These are phyloP conservation scores for Acidomyces sp. DNA, from an alignment of 495 filamentous ascomycete genomes.

Conservation along the genomic window DNA sequence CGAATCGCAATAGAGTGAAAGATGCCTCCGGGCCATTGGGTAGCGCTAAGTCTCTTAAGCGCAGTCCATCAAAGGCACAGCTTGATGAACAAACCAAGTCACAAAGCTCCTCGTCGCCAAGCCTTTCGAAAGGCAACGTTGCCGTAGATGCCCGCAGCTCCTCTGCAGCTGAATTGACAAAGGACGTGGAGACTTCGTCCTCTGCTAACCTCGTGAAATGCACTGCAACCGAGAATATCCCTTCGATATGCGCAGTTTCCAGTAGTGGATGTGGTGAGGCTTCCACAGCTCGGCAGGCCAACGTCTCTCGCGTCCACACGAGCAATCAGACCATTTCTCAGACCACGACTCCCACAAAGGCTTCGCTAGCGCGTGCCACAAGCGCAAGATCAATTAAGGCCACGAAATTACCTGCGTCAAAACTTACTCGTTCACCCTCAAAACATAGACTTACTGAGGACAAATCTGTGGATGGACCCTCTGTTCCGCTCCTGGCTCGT, in stretches of 20 bases:
- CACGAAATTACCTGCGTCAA: conserved; percentile 44
- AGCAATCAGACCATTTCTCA: conserved; percentile 32
- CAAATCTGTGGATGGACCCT: conserved; percentile 1
- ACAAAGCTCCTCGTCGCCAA: conserved; percentile 16
- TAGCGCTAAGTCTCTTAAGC: conserved; percentile 45
- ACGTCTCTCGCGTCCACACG: conserved; percentile 18
- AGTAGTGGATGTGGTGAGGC: conserved; percentile 34
- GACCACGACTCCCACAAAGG: conserved; percentile 65
- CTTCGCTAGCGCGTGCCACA: conserved; percentile 53
- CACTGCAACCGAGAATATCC: conserved; percentile 43
- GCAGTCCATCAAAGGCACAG: conserved; percentile 60
- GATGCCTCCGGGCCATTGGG: conserved; percentile 26
- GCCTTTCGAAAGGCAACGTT: conserved; percentile 29
- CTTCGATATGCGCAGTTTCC: conserved; percentile 39
- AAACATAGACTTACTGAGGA: conserved; percentile 3
- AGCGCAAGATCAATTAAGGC: conserved; percentile 46
- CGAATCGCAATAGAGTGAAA: conserved; percentile 32
- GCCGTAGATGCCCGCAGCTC: conserved; percentile 25
- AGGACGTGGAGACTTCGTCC: conserved; percentile 24
- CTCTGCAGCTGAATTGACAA: conserved; percentile 27
- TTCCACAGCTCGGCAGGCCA: conserved; percentile 27
- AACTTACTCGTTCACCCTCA: conserved; percentile 18
- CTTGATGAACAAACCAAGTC: conserved; percentile 39
- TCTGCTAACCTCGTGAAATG: conserved; percentile 55
- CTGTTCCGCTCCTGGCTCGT: conserved; percentile 6